phyloP scores from a whole-genome alignment of 2,329 filamentous ascomycete species.

The Nannizziopsis arthrosporioides region DNA sequence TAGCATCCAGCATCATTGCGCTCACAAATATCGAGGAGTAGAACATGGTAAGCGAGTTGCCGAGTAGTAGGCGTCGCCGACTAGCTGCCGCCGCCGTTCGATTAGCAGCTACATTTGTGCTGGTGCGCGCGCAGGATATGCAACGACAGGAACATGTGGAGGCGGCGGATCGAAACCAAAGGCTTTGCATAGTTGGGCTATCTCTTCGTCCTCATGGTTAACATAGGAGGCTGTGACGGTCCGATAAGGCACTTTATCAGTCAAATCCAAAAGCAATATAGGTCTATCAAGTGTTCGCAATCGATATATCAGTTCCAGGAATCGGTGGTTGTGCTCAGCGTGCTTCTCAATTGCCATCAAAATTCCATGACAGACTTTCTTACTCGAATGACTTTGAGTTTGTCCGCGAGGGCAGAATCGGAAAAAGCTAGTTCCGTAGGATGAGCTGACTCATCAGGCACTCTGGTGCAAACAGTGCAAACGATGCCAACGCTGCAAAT shows the following conservation, averaged over 20 bases:
- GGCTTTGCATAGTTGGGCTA: conserved; percentile 31
- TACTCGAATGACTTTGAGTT: not conserved
- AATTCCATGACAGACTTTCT: too few relatives aligned
- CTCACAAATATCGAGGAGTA: conserved; percentile 35
- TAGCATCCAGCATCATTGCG: conserved; percentile 32
- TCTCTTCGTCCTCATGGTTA: not conserved
- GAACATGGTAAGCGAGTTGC: conserved; percentile 35
- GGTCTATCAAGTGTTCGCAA: not conserved
- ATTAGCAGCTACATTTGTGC: conserved; percentile 25
- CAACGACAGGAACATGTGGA: conserved; percentile 31
- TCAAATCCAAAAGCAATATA: too few relatives aligned
- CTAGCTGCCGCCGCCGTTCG: conserved; percentile 27
- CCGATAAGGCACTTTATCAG: not conserved
- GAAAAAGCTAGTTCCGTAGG: not conserved
- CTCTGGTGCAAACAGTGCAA: conserved; percentile 30
- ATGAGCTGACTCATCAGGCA: not conserved
- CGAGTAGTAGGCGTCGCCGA: conserved; percentile 29
- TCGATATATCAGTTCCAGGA: not conserved
- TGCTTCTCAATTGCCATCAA: not conserved
- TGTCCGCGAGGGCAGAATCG: not conserved
- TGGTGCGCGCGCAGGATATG: conserved; percentile 31
- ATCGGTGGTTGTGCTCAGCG: too few relatives aligned
- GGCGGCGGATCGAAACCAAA: conserved; percentile 34
- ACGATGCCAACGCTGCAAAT: conserved; percentile 13
- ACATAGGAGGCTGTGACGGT: not conserved